Percentiles rank a stretch among this genome's conserved stretches.
Conservation (phyloP, 2,329 filamentous ascomycete species). For the Mollisiaceae sp. region DNA sequence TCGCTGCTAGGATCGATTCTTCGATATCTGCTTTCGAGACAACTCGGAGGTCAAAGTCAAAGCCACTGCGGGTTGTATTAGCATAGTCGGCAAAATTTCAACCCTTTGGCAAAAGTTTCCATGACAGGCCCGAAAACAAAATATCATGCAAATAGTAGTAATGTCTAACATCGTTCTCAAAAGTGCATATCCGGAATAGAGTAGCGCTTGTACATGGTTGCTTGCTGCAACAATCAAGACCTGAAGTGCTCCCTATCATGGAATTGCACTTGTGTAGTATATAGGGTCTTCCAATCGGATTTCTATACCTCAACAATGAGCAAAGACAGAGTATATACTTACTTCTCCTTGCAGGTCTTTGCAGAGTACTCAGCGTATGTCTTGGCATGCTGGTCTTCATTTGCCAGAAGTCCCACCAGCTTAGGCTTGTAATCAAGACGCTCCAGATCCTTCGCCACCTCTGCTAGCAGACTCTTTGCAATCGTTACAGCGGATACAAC, state of each 20-base stretch:
- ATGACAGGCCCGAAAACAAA: background rate
- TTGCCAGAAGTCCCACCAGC: conserved; percentile 90
- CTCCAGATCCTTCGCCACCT: conserved; percentile 77
- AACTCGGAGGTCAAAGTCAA: conserved; percentile 83
- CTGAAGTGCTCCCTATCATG: no score
- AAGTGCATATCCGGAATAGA: no score
- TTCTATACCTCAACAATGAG: background rate
- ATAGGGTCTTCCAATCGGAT: background rate
- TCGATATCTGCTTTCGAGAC: conserved; percentile 89
- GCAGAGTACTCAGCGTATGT: conserved; percentile 98
- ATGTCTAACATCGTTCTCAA: background rate
- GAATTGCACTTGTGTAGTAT: background rate
- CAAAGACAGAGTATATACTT: conserved; percentile 48
- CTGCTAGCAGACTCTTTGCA: conserved; percentile 77
- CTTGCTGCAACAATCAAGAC: no score
- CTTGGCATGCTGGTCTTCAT: conserved; percentile 85
- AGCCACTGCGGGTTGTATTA: conserved; percentile 65
- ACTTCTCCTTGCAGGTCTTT: conserved; percentile 97
- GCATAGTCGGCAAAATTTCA: background rate
- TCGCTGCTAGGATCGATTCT: conserved; percentile 84
- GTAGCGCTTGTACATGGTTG: no score
- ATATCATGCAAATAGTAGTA: background rate
- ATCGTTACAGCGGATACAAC: conserved; percentile 89
- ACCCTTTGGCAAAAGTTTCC: background rate
- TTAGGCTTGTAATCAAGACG: conserved; percentile 76